Percentiles rank a stretch among this genome's conserved stretches.
phyloP scores from a whole-genome alignment of 2,329 filamentous ascomycete genomes.

The Paracamarosporium sp. region DNA sequence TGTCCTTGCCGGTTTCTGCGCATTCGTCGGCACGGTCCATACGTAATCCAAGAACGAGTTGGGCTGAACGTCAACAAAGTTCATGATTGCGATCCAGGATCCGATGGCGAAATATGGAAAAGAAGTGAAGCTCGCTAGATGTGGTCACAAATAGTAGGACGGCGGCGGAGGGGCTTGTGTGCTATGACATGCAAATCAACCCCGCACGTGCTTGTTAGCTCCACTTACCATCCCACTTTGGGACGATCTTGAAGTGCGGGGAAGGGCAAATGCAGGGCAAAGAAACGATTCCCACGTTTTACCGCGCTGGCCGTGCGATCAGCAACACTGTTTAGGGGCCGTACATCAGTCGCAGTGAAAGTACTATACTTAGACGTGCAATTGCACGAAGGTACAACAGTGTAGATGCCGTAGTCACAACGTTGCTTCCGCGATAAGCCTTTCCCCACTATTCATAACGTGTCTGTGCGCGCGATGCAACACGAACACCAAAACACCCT shows the following conservation, averaged over 20 bases:
- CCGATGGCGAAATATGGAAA: constrained; percentile 35
- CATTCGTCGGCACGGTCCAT: constrained; percentile 38
- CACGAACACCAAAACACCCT: too few relatives aligned
- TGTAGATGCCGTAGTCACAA: too few relatives aligned
- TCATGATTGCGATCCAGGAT: constrained; percentile 38
- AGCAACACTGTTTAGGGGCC: too few relatives aligned
- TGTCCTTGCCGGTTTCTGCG: constrained; percentile 38
- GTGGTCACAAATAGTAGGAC: constrained; percentile 12
- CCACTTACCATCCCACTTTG: neutral
- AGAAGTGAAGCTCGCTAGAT: constrained; percentile 23
- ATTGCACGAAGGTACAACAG: too few relatives aligned
- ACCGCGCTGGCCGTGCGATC: too few relatives aligned
- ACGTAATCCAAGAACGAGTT: constrained; percentile 46
- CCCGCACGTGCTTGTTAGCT: constrained; percentile 5
- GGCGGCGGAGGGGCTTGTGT: constrained; percentile 5
- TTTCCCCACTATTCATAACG: too few relatives aligned
- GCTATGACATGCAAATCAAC: neutral
- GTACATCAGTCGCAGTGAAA: too few relatives aligned
- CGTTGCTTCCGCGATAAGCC: too few relatives aligned
- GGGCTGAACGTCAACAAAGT: constrained; percentile 45
- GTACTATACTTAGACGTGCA: too few relatives aligned
- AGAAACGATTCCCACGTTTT: too few relatives aligned
- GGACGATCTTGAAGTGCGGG: constrained; percentile 1
- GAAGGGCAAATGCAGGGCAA: constrained; percentile 19
- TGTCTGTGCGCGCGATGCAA: too few relatives aligned